These are phyloP conservation scores for Mallotus japonicus DNA, from an alignment of 441 rosid genomes.

Conservation along the genomic window DNA sequence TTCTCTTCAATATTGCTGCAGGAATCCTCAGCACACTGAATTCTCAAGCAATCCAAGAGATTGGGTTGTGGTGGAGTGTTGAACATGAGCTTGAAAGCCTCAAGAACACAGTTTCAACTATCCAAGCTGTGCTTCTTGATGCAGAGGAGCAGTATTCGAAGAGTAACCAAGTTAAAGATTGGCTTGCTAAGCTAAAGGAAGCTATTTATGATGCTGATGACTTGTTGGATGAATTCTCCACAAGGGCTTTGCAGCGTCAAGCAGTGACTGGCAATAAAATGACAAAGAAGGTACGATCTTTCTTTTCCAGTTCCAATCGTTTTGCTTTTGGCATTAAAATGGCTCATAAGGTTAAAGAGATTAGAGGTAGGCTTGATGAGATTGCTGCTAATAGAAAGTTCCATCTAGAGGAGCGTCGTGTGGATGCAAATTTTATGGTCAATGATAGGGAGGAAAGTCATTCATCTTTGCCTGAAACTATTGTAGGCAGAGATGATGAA, in stretches of 20 bases:
- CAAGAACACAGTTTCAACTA: not conserved
- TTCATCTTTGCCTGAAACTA: not conserved
- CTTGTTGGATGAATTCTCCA: conserved; percentile 2
- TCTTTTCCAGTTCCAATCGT: not conserved
- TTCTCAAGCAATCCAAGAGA: not conserved
- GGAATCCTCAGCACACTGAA: not conserved
- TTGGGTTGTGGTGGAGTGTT: not conserved
- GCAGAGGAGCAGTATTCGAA: conserved; percentile 15
- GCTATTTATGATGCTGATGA: conserved; percentile 14
- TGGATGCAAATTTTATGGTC: not conserved
- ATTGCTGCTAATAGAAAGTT: not conserved
- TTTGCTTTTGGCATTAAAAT: not conserved
- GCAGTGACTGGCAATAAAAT: not conserved
- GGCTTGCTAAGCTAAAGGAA: conserved; percentile 2
- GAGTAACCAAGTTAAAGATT: not conserved
- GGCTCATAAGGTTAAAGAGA: not conserved
- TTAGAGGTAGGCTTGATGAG: not conserved
- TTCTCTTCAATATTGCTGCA: not conserved
- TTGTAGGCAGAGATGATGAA: conserved; percentile 18
- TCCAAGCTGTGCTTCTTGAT: conserved; percentile 22
- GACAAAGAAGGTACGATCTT: conserved; percentile 3
- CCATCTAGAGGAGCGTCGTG: not conserved
- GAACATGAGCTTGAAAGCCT: conserved; percentile 15
- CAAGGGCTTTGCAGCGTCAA: not conserved
- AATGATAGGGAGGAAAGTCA: conserved; percentile 1